Evolutionary conservation across 129 eudicot genomes (phyloP).

Genomic region (Mikania micrantha): DNA sequence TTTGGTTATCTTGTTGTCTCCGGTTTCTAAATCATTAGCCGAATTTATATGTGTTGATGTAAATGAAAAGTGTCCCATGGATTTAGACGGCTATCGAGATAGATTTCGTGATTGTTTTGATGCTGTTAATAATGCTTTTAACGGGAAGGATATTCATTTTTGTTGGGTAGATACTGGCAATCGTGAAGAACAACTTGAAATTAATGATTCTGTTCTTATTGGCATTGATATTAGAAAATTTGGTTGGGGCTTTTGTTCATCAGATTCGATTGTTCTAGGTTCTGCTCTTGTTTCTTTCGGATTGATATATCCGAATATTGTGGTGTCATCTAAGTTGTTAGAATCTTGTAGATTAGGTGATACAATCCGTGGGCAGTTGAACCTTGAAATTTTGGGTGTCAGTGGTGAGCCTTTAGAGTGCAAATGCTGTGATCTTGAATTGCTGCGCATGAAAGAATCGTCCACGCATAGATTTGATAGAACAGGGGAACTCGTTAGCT

Average conservation of each 20-base stretch:
- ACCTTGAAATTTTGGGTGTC: constrained; percentile 63
- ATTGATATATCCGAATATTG: constrained; percentile 70
- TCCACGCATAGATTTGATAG: constrained; percentile 5
- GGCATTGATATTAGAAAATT: constrained; percentile 34
- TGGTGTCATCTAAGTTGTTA: constrained; percentile 21
- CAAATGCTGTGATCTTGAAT: constrained; percentile 68
- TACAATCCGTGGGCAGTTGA: constrained; percentile 37
- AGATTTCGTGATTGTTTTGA: constrained; percentile 35
- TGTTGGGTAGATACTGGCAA: constrained; percentile 58
- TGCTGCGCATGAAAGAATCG: constrained; percentile 33
- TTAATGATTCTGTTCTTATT: constrained; percentile 21
- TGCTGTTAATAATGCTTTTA: constrained; percentile 41
- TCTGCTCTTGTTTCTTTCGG: constrained; percentile 74
- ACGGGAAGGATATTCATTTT: constrained; percentile 53
- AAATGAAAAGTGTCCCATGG: constrained; percentile 5
- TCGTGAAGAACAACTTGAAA: constrained; percentile 6
- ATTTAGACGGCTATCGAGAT: constrained; percentile 9
- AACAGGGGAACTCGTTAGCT: constrained; percentile 23
- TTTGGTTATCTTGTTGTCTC: constrained; percentile 72
- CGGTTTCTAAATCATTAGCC: constrained; percentile 36
- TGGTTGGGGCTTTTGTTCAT: constrained; percentile 80
- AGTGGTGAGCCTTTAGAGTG: constrained; percentile 71
- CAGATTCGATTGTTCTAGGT: constrained; percentile 57
- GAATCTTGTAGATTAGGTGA: constrained; percentile 14
- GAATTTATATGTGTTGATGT: constrained; percentile 41